Evolutionary conservation across 306 rosid genomes (phyloP), one percentile per base, ranked within the genome.

Genomic region (Prunus dulcis): DNA sequence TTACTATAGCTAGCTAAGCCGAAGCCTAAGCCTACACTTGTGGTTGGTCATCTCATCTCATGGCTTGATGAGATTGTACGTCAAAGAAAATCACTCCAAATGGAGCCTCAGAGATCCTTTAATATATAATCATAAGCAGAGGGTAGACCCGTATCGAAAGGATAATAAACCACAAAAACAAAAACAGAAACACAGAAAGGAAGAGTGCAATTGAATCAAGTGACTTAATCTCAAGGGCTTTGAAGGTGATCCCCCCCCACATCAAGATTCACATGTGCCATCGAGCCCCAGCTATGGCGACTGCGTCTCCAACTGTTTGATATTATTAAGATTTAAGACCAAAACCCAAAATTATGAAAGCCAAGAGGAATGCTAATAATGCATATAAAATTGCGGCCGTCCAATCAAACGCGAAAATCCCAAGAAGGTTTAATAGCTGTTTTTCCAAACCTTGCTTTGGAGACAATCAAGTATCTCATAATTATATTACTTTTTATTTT

Each of bases 351-450:
- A 57, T 63, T 74, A 38, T 80, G 76, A 56, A 78, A 62, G 55
- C 78, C 71, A 61, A 81, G 76, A 75, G 74, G 74, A 81, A 82
- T 73, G 80, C 62, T 76, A 76, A 80, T 87, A 62, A 43, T 67
- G 75, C 74, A 47, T 62, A 61, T 10, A 30, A 73, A 76, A 79
- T 53, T 82, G 73, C n/a, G 58, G 81, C 88, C 84, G 88, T 83
- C 95, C 95, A 88, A 86, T 86, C 83, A 85, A 85, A 61, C 43
- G 83, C 64, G 89, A 81, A 80, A 83, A 84, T 92, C 93, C 91
- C 93, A 79, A 89, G 93, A 88, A 84, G 82, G 82, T 80, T 81
- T 69, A 74, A 80, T 77, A 82, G 81, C 86, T 87, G 82, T 82
- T 86, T 87, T 89, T 85, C 93, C 87, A 8, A 75, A 17, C 78